These are phyloP conservation scores for Phytophthora agathidicida DNA, from an alignment of 352 stramenopile genomes.

Conservation along the genomic window DNA sequence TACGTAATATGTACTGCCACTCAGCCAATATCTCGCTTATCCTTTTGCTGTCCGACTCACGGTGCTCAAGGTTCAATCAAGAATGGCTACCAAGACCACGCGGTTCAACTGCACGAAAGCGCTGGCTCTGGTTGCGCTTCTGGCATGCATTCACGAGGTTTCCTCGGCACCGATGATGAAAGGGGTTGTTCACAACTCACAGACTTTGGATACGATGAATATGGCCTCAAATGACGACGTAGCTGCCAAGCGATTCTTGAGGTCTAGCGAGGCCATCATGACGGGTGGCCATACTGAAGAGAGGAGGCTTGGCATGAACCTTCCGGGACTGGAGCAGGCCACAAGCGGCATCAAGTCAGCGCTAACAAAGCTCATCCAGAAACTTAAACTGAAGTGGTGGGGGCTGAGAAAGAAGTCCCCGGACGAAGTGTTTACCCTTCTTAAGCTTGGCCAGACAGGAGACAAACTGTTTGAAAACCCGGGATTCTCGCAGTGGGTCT, in stretches of 20 bases:
- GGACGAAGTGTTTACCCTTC: neutral
- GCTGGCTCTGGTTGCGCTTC: neutral
- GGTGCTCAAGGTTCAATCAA: neutral
- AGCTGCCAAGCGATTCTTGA: slow-evolving; percentile 3
- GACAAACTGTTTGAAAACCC: slow-evolving; percentile 2
- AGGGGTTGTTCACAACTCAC: neutral
- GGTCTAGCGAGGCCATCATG: neutral
- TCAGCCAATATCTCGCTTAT: too few relatives aligned
- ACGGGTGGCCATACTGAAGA: neutral
- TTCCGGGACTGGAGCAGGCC: neutral
- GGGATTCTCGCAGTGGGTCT: slow-evolving; percentile 1
- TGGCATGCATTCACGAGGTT: neutral
- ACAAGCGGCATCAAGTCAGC: neutral
- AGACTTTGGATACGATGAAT: neutral
- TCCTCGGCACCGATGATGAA: neutral
- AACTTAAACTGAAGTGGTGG: neutral
- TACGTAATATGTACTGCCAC: too few relatives aligned
- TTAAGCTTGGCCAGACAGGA: neutral
- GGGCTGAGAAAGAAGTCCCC: neutral
- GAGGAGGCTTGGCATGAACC: neutral
- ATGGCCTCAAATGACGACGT: neutral
- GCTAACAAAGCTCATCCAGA: neutral
- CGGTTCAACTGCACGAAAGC: neutral
- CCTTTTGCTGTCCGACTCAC: too few relatives aligned
- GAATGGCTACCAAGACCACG: neutral